Evolutionary conservation across 768 basidiomycete species (phyloP).

Genomic region (Lepiota subincarnata): DNA sequence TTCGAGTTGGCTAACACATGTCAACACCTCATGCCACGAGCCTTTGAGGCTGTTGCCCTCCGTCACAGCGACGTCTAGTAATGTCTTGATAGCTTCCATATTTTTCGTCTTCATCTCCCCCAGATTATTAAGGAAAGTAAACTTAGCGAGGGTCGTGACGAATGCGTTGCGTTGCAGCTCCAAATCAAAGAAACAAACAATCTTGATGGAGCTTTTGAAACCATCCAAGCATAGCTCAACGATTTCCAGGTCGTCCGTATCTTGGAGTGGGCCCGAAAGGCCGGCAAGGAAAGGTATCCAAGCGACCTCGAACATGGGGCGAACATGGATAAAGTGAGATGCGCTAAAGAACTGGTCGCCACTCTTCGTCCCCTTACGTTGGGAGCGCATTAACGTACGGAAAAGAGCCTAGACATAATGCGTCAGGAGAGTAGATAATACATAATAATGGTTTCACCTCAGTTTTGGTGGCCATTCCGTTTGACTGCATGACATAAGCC

Average conservation of each 20-base stretch:
- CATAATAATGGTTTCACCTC: constrained; percentile 51
- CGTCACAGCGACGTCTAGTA: constrained; percentile 92
- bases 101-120: constrained; percentile 99
- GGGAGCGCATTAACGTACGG: constrained; percentile 86
- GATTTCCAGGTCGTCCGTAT: constrained; percentile 89
- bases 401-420: constrained; percentile 67
- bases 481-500: constrained; percentile 92
- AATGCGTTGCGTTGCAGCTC: constrained; percentile 99
- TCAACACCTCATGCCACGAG: constrained; percentile 94
- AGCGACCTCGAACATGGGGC: constrained; percentile 98
- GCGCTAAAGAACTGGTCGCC: constrained; percentile 95
- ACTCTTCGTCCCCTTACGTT: constrained; percentile 74
- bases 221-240: constrained; percentile 93
- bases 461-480: constrained; percentile 94
- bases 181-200: constrained; percentile 95
- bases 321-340: constrained; percentile 92
- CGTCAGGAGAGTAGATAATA: constrained; percentile 12
- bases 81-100: constrained; percentile 96
- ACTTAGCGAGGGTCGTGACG: constrained; percentile 92
- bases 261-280: constrained; percentile 89
- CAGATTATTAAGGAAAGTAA: constrained; percentile 95
- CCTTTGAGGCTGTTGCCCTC: constrained; percentile 96
- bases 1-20: constrained; percentile 97
- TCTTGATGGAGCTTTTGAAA: constrained; percentile 94
- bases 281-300: constrained; percentile 99